Evolutionary conservation across 306 rosid genomes (phyloP), one percentile per base, ranked within the genome.

Genomic region (Casuarina cunninghamiana): DNA sequence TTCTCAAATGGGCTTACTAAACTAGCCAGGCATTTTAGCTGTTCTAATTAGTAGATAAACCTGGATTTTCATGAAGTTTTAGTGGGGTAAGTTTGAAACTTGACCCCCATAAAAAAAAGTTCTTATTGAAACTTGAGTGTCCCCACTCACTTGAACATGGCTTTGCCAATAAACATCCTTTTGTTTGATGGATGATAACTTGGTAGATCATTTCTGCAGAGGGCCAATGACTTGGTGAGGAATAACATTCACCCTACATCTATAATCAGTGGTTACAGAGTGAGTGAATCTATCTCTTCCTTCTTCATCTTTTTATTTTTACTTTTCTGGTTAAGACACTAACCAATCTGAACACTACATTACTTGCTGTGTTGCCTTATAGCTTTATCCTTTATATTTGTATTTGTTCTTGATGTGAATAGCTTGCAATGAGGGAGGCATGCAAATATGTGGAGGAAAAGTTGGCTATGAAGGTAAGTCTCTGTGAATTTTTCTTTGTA

Each of bases 351-450:
- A 3, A 32, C 65, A 9, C 3, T 58, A 21, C 8, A 13, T 48
- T 48, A 17, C 43, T 69, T 53, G 5, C 10, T 79, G 41, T 21
- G 53, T 81, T 80, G 76, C 72, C 69, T 50, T 10, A 74, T 1
- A 8, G 3, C 79, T 43, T 55, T 43, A 42, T 49, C 13, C 57
- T 51, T 10, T 45, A 19, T 76, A 54, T 62, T 26, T 75, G 15
- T 71, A 6, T 43, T 0, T 57, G 12, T 60, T 49, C 19, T 84
- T 73, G 16, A 69, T 77, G 58, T 78, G 73, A 69, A 76, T 82
- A 96, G 98, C 99, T 96, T 80, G 99, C 99, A 32, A 96, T 93
- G 97, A 87, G 99, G 80, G 99, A 96, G 78, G 98, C 97, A 37
- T 93, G 98, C 88, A 96, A 91, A 77, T 96, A 93, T 46, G 87